A percentile compares a stretch with the other conserved stretches of the same genome.
Conservation (phyloP, 1,139 yeast genomes). For the Saccharomycopsis crataegensis region DNA sequence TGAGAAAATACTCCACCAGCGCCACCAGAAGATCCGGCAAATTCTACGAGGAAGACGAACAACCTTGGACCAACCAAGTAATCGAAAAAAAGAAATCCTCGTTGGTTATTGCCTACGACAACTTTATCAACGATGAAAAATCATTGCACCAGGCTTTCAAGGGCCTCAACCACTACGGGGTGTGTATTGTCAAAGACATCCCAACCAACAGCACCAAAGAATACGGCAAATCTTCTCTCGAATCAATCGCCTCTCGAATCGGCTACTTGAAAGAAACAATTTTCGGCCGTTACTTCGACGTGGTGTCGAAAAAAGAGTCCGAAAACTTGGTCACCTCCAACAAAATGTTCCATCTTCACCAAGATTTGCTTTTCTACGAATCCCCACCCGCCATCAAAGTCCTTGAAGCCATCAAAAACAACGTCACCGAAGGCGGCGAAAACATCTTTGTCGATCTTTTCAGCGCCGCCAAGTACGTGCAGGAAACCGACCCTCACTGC, state of each 20-base stretch:
- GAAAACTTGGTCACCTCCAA: conserved; percentile 69
- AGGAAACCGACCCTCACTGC: conserved; percentile 51
- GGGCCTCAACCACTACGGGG: conserved; percentile 50
- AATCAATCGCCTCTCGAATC: conserved; percentile 47
- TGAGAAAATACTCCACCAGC: conserved; percentile 37
- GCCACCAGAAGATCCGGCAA: conserved; percentile 29
- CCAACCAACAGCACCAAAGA: conserved; percentile 31
- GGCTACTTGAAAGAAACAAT: conserved; percentile 71
- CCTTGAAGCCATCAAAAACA: conserved; percentile 58
- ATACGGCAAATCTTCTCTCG: conserved; percentile 30
- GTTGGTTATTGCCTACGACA: conserved; percentile 33
- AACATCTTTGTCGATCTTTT: conserved; percentile 71
- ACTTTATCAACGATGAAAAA: conserved; percentile 36
- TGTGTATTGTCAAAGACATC: conserved; percentile 47
- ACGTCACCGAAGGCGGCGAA: conserved; percentile 56
- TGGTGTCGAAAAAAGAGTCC: conserved; percentile 52
- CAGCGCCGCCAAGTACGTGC: conserved; percentile 53
- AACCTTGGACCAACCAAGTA: conserved; percentile 36
- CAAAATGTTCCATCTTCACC: conserved; percentile 64
- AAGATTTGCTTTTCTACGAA: conserved; percentile 74
- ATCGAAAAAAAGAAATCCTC: conserved; percentile 26
- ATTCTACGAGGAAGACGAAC: conserved; percentile 30
- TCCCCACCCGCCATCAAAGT: conserved; percentile 80
- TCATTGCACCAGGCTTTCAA: conserved; percentile 36
- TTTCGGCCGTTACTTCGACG: conserved; percentile 71